A percentile compares a stretch with the other conserved stretches of the same genome.
Evolutionary conservation across 2,329 filamentous ascomycete genomes (phyloP).

Genomic region (Pyrenophora tritici-repentis): DNA sequence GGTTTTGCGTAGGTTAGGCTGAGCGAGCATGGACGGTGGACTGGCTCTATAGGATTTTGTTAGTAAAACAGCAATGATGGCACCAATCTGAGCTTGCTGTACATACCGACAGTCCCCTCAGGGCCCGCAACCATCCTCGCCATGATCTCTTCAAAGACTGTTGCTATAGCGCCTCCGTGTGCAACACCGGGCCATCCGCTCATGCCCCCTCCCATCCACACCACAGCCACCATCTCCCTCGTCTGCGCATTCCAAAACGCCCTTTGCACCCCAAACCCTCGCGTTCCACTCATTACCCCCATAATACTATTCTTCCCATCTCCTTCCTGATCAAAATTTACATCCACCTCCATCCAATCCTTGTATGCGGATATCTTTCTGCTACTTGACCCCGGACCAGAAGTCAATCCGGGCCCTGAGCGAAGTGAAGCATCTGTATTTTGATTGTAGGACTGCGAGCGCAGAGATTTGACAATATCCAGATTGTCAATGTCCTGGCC

Average conservation of each 20-base stretch:
- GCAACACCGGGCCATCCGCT: slow-evolving; percentile 73
- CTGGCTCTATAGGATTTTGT: slow-evolving; percentile 23
- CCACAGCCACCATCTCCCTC: slow-evolving; percentile 64
- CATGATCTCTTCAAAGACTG: slow-evolving; percentile 70
- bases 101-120: slow-evolving; percentile 33
- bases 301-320: slow-evolving; percentile 34
- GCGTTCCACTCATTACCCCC: slow-evolving; percentile 42
- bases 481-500: slow-evolving; percentile 35
- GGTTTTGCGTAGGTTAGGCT: slow-evolving; percentile 66
- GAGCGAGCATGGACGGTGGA: slow-evolving; percentile 44
- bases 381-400: background rate
- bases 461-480: slow-evolving; percentile 40
- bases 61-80: background rate
- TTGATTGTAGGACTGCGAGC: slow-evolving; percentile 33
- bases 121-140: slow-evolving; percentile 67
- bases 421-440: slow-evolving; percentile 30
- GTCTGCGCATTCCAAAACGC: slow-evolving; percentile 67
- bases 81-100: background rate
- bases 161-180: slow-evolving; percentile 73
- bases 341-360: slow-evolving; percentile 40
- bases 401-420: slow-evolving; percentile 16
- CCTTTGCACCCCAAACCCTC: slow-evolving; percentile 58
- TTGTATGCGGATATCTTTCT: slow-evolving; percentile 22
- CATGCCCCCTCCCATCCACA: slow-evolving; percentile 69
- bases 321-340: slow-evolving; percentile 27